Evolutionary conservation across 805 yeast genomes (phyloP), one percentile per base, ranked within the genome.

Genomic region (Schizosaccharomyces pombe): DNA sequence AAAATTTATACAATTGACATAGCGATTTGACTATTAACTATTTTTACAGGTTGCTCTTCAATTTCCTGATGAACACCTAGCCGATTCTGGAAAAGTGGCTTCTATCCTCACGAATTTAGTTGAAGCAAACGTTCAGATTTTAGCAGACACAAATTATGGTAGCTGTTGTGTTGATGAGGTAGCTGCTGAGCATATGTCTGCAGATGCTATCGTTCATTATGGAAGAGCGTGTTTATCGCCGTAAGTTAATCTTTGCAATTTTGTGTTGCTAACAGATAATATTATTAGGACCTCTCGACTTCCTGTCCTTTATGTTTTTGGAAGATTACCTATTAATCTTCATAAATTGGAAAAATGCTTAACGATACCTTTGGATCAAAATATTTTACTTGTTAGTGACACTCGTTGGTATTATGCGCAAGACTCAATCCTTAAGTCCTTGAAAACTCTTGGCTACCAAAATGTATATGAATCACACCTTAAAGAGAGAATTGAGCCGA

Each of bases 161-260:
- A 73, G 95, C 0, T 91, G 98, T 66, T 91, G 98, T 67, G 81
- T 89, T 9, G 98, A 91, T 65, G 96, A 87, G 62, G 93, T 89
- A 29, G 97, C 98, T 0, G 94, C 95, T 0, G 87, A 83, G 62
- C 98, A 91, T 65, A 93, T 89, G 14, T 63, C 70, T 5, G 86
- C 91, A 5, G 95, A 89, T 58, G 67, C 82, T 3, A 85, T 91
- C 30, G 78, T 87, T 1, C 98, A 91, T 66, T 85, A 87, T 66
- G 98, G 98, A 2, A 94, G 85, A 63, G 89, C 97, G 0, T 91
- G 98, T 65, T 67, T 91, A 62, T 86, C 82, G 60, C 82, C 86
- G 0, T 43, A 57, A n/a, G 43, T 37, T n/a, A 14, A 37, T 11
- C 2, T 6, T 2, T 37, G 8, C 1, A 28, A 57, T 53, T 28